phyloP scores from a whole-genome alignment of 2,329 filamentous ascomycete genomes.

The Fusarium newnesense region DNA sequence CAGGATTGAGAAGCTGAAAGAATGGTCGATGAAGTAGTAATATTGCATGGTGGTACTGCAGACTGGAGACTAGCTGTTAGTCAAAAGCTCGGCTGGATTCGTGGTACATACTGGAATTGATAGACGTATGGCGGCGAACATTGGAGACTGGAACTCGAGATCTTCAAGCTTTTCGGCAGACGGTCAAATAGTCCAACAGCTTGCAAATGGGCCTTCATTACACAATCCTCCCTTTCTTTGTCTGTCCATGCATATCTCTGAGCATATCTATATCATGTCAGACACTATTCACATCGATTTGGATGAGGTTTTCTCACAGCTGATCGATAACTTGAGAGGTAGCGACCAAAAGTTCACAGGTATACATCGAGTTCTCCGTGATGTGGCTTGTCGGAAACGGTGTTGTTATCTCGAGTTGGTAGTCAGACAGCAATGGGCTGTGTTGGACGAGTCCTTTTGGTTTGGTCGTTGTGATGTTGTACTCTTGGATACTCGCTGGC shows the following conservation, averaged over 20 bases:
- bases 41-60: conserved; percentile 6
- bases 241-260: conserved; percentile 6
- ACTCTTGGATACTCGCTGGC: conserved; percentile 1
- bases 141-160: conserved; percentile 1
- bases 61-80: not conserved
- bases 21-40: conserved; percentile 1
- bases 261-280: not conserved
- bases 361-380: not conserved
- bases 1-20: conserved; percentile 8
- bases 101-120: not conserved
- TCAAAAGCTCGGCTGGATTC: accelerated
- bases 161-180: conserved; percentile 8
- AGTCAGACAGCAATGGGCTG: not conserved
- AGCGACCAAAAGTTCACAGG: not conserved
- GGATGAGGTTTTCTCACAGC: not conserved
- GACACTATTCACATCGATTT: not conserved
- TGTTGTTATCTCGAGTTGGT: not conserved
- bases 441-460: not conserved
- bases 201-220: conserved; percentile 7
- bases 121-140: conserved; percentile 13
- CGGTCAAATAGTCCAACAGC: not conserved
- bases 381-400: not conserved
- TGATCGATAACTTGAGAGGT: conserved; percentile 8
- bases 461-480: conserved; percentile 4
- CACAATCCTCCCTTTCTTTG: conserved; percentile 4